Conservation (phyloP, 805 yeast species). For the Sugiyamaella americana region DNA sequence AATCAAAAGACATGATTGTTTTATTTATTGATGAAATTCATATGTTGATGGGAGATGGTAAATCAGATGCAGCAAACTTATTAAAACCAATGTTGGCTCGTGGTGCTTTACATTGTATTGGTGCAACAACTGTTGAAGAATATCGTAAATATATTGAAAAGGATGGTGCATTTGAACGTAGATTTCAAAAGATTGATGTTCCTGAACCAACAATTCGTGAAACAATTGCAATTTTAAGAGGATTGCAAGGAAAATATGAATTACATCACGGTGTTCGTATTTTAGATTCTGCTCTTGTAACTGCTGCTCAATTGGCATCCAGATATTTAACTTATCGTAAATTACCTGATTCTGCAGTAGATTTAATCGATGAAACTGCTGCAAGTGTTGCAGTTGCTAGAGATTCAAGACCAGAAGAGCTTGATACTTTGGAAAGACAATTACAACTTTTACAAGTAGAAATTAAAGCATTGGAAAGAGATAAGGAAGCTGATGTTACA, state of each 20-base stretch:
- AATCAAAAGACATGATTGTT: constrained; percentile 70
- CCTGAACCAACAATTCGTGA: constrained; percentile 89
- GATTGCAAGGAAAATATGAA: constrained; percentile 90
- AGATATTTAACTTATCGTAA: constrained; percentile 92
- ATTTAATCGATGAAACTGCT: constrained; percentile 90
- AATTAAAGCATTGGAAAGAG: constrained; percentile 94
- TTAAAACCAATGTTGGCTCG: constrained; percentile 96
- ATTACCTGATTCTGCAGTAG: constrained; percentile 95
- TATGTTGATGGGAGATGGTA: constrained; percentile 99
- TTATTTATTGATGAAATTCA: constrained; percentile 96
- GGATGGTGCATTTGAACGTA: constrained; percentile 98
- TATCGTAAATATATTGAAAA: constrained; percentile 88
- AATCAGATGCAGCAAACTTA: constrained; percentile 92
- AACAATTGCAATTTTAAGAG: constrained; percentile 93
- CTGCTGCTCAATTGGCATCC: constrained; percentile 92
- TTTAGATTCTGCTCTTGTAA: constrained; percentile 85
- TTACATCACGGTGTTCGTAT: constrained; percentile 97
- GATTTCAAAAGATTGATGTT: constrained; percentile 96
- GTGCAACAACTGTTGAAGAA: constrained; percentile 95
- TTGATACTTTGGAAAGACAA: constrained; percentile 90
- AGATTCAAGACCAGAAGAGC: constrained; percentile 95
- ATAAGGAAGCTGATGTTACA: constrained; percentile 71
- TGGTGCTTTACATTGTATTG: constrained; percentile 93
- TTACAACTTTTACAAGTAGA: constrained; percentile 89
- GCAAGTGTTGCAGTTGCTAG: constrained; percentile 97